These are phyloP conservation scores for Alliaria petiolata DNA, from an alignment of 345 rosid species.

Conservation along the genomic window DNA sequence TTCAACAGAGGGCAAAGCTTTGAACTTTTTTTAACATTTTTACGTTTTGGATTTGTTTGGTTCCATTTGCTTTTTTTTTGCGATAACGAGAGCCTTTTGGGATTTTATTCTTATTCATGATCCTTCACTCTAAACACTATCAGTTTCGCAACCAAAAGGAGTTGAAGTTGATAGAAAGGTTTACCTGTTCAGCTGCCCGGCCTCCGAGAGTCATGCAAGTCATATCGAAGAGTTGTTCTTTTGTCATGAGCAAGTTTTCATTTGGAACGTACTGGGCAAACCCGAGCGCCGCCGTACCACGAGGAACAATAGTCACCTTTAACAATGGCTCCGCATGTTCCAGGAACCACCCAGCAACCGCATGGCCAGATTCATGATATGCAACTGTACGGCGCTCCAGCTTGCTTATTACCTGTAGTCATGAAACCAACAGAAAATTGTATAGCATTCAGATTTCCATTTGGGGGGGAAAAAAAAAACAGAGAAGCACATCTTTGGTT, in stretches of 20 bases:
- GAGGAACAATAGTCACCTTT: constrained; percentile 95
- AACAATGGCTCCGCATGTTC: constrained; percentile 94
- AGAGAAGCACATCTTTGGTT: neutral
- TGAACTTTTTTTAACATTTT: neutral
- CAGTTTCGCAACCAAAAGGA: neutral
- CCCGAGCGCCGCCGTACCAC: constrained; percentile 94
- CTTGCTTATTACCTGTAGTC: constrained; percentile 78
- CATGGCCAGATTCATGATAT: constrained; percentile 96
- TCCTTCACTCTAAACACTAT: neutral
- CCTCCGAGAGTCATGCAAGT: constrained; percentile 99
- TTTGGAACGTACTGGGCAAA: constrained; percentile 97
- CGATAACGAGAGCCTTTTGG: neutral
- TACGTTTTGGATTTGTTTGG: too few relatives aligned
- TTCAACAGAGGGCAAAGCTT: neutral
- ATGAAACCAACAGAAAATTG: neutral
- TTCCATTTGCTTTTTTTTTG: too few relatives aligned
- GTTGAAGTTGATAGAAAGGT: neutral
- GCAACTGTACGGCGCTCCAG: constrained; percentile 87
- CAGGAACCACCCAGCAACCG: constrained; percentile 93
- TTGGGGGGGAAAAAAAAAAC: too few relatives aligned
- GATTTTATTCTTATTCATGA: neutral
- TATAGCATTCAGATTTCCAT: neutral
- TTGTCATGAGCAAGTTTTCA: constrained; percentile 92
- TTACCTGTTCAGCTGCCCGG: constrained; percentile 94
- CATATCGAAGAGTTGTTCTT: constrained; percentile 95